These are phyloP conservation scores for Fistulina hepatica DNA, from an alignment of 1,284 basidiomycete species.

Conservation along the genomic window DNA sequence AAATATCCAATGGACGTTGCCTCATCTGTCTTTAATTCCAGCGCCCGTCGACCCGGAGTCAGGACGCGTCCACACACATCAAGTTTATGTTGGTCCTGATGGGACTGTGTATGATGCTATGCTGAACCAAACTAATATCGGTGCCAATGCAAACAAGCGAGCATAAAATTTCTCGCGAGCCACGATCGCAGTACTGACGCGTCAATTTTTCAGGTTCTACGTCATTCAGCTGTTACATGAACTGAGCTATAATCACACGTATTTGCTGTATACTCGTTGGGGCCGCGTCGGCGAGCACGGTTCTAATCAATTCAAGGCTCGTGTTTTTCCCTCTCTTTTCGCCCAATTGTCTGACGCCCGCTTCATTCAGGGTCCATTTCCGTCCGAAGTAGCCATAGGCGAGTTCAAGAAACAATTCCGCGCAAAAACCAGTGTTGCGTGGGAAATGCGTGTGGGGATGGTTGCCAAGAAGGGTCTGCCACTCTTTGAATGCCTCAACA, in stretches of 20 bases:
- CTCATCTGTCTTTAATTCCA: no score
- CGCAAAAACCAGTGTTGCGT: constrained; percentile 38
- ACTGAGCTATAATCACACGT: constrained; percentile 28
- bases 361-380: constrained; percentile 29
- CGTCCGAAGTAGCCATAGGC: constrained; percentile 26
- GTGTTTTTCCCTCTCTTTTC: not conserved
- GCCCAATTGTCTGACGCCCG: no score
- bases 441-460: constrained; percentile 48
- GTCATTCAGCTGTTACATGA: constrained; percentile 53
- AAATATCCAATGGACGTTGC: no score
- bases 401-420: constrained; percentile 58
- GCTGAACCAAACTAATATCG: constrained; percentile 57
- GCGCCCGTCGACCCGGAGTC: constrained; percentile 49
- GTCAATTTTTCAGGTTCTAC: constrained; percentile 33
- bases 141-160: constrained; percentile 53
- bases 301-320: constrained; percentile 39
- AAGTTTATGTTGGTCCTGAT: constrained; percentile 39
- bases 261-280: constrained; percentile 45
- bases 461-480: constrained; percentile 37
- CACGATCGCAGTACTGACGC: constrained; percentile 3
- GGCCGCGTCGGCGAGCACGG: constrained; percentile 52
- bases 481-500: not conserved
- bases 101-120: constrained; percentile 58
- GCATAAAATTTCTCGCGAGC: constrained; percentile 7
- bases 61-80: constrained; percentile 38